A percentile compares a stretch with the other conserved stretches of the same genome.
Evolutionary conservation across 2,329 filamentous ascomycete genomes (phyloP).

Genomic region (Colletotrichum camelliae): DNA sequence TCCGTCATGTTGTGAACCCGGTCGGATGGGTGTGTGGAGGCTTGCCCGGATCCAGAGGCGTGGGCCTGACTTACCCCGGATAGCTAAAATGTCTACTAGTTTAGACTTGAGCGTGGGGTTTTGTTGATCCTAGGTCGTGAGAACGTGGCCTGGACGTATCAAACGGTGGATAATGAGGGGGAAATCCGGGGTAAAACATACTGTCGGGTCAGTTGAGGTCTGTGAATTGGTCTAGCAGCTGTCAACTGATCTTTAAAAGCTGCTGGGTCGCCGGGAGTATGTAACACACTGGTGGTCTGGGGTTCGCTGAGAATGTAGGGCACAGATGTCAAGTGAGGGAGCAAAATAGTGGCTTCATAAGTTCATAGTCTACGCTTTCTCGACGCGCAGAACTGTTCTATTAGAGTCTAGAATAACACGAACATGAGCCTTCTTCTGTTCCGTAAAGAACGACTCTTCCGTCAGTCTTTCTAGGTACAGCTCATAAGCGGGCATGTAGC

Average conservation of each 20-base stretch:
- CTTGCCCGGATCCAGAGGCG: background rate
- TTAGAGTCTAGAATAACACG: conserved; percentile 6
- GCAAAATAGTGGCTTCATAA: background rate
- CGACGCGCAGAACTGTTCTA: background rate
- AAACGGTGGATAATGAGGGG: background rate
- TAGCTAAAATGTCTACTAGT: background rate
- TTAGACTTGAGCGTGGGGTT: background rate
- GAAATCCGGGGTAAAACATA: background rate
- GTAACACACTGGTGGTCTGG: background rate
- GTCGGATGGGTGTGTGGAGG: background rate
- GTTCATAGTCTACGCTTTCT: background rate
- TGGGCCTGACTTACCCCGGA: conserved; percentile 17
- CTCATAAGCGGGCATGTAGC: conserved; percentile 20
- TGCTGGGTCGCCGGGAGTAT: background rate
- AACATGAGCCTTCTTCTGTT: background rate
- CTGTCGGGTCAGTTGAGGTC: background rate
- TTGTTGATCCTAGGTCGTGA: background rate
- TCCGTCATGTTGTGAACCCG: background rate
- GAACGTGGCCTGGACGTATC: background rate
- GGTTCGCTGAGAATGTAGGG: background rate
- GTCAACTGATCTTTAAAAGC: background rate
- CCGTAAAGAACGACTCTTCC: background rate
- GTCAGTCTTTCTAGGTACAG: conserved; percentile 10
- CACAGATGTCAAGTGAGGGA: fast-evolving
- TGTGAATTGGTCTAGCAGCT: background rate